Percentiles rank a stretch among this genome's conserved stretches.
phyloP scores from a whole-genome alignment of 2,329 filamentous ascomycete species.

The Fusarium kyushuense region DNA sequence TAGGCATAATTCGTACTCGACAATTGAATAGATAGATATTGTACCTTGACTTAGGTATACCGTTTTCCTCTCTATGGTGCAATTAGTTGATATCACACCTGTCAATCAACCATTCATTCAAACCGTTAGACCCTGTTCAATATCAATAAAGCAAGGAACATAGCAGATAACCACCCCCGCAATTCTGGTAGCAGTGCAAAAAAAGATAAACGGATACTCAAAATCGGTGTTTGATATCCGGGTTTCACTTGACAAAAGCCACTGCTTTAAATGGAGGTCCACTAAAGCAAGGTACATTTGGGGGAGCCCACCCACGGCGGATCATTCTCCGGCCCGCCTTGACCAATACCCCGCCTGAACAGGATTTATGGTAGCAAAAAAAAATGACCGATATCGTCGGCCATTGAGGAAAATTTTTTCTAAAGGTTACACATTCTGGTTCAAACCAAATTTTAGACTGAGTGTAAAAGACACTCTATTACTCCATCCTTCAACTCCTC shows the following conservation, averaged over 20 bases:
- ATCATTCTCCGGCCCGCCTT: constrained; percentile 32
- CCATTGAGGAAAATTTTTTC: constrained; percentile 30
- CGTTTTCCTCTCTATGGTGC: not conserved
- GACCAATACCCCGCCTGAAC: constrained; percentile 27
- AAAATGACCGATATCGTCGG: constrained; percentile 38
- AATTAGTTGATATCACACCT: not conserved
- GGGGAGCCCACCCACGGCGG: constrained; percentile 19
- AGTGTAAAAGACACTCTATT: constrained; percentile 20
- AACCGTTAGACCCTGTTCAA: not conserved
- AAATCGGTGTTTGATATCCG: not conserved
- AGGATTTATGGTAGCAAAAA: constrained; percentile 34
- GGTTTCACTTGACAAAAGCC: not conserved
- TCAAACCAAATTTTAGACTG: constrained; percentile 20
- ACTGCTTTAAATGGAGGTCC: constrained; percentile 5
- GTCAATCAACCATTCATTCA: not conserved
- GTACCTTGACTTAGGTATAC: not conserved
- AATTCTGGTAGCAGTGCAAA: not conserved
- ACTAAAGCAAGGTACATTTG: constrained; percentile 23
- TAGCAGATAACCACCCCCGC: not conserved
- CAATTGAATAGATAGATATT: not conserved
- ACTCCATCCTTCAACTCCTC: constrained; percentile 1
- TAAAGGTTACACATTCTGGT: constrained; percentile 27
- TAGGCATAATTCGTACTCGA: not conserved
- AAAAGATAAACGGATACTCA: not conserved
- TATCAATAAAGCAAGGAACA: not conserved